Conservation (phyloP, 139 green algal genomes). For the Eudorina sp. region DNA sequence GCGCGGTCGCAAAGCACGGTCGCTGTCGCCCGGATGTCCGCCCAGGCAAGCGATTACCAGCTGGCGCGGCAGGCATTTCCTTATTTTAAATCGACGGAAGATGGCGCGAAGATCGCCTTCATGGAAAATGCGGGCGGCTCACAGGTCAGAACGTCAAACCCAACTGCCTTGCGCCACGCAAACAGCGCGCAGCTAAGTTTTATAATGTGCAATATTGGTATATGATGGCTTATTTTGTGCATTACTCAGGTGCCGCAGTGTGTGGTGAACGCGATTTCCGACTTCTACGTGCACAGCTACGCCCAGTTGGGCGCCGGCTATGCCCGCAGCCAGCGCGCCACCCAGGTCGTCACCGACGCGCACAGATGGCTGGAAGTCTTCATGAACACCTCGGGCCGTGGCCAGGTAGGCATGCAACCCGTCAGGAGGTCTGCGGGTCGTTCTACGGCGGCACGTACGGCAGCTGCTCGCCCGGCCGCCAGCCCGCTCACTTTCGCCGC, state of each 20-base stretch:
- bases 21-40: neutral
- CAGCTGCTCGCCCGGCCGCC: too few species aligned
- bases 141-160: neutral
- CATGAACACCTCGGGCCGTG: constrained; percentile 19
- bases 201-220: too few species aligned
- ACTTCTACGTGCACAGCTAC: neutral
- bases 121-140: constrained; percentile 44
- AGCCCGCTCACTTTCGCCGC: too few species aligned
- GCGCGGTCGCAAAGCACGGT: too few species aligned
- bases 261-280: neutral
- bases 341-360: neutral
- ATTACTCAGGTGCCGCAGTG: constrained; percentile 13
- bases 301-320: constrained; percentile 42
- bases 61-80: neutral
- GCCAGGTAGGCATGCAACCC: constrained; percentile 3
- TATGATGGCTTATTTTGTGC: too few species aligned
- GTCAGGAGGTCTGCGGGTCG: constrained; percentile 28
- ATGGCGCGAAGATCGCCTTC: neutral
- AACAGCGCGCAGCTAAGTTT: too few species aligned
- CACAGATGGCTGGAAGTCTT: constrained; percentile 28
- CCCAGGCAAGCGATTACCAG: neutral
- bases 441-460: too few species aligned
- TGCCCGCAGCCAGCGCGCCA: constrained; percentile 2
- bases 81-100: neutral
- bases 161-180: too few species aligned